Percentiles rank a stretch among this genome's conserved stretches.
Evolutionary conservation across 345 rosid species (phyloP).

Genomic region (Boechera retrofracta): DNA sequence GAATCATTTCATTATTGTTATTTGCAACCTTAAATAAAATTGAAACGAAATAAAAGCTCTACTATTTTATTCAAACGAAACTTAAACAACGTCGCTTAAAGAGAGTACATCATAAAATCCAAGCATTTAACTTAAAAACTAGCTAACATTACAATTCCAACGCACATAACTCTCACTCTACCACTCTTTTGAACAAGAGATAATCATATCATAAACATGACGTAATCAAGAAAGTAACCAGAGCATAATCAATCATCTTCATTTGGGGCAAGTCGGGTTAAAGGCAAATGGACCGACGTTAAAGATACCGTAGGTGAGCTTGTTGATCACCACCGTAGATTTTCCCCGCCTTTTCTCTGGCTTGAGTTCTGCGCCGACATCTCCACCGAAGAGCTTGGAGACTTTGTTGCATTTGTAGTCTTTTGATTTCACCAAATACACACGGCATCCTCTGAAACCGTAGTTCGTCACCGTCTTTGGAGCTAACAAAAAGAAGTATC

Average conservation of each 20-base stretch:
- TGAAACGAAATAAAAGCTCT: no score
- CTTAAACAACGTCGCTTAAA: slow-evolving; percentile 7
- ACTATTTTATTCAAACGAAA: slow-evolving; percentile 37
- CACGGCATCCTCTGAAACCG: slow-evolving; percentile 83
- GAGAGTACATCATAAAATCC: slow-evolving; percentile 12
- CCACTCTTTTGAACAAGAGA: slow-evolving; percentile 8
- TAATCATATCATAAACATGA: background rate
- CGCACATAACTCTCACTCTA: slow-evolving; percentile 5
- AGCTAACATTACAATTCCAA: slow-evolving; percentile 29
- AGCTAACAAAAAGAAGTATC: slow-evolving; percentile 69
- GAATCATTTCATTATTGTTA: slow-evolving; percentile 1
- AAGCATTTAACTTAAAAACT: slow-evolving; percentile 38
- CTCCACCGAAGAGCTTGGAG: slow-evolving; percentile 62
- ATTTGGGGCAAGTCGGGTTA: slow-evolving; percentile 67
- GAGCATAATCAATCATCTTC: slow-evolving; percentile 24
- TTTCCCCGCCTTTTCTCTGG: slow-evolving; percentile 48
- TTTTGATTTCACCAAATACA: slow-evolving; percentile 54
- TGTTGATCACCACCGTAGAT: slow-evolving; percentile 37
- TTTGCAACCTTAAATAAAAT: background rate
- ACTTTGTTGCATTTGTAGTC: slow-evolving; percentile 52
- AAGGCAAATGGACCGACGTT: slow-evolving; percentile 85
- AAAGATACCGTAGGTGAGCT: slow-evolving; percentile 55
- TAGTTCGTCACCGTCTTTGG: slow-evolving; percentile 77
- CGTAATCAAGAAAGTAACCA: slow-evolving; percentile 22
- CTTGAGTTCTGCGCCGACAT: slow-evolving; percentile 57